Conservation (phyloP, 1,284 basidiomycete species). For the Boletus austroedulis region DNA sequence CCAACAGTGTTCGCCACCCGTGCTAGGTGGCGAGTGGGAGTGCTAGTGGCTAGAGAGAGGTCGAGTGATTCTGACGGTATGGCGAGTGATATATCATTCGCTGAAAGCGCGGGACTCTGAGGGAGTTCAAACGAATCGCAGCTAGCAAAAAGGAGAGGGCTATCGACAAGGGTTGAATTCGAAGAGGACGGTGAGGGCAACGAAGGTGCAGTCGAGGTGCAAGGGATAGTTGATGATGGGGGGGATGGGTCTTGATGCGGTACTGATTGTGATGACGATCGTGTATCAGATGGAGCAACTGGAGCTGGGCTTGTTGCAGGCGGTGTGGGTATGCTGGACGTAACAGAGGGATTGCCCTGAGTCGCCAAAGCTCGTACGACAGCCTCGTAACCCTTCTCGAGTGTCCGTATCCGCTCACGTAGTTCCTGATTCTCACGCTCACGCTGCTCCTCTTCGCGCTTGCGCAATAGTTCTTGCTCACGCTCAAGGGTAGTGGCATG, state of each 20-base stretch:
- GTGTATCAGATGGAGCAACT: slow-evolving; percentile 22
- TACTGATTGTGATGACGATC: slow-evolving; percentile 29
- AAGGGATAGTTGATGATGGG: slow-evolving; percentile 11
- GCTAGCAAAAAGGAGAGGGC: slow-evolving; percentile 25
- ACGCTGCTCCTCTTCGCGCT: slow-evolving; percentile 45
- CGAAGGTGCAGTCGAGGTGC: slow-evolving; percentile 29
- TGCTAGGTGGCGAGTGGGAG: slow-evolving; percentile 90
- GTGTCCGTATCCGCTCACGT: slow-evolving; percentile 67
- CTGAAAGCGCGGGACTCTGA: slow-evolving; percentile 23
- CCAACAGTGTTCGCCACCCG: slow-evolving; percentile 80
- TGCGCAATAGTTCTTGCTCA: slow-evolving; percentile 39
- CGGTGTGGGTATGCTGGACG: slow-evolving; percentile 22
- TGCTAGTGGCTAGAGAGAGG: slow-evolving; percentile 36
- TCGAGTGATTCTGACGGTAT: slow-evolving; percentile 21
- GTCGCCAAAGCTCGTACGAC: slow-evolving; percentile 69
- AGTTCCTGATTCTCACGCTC: slow-evolving; percentile 73
- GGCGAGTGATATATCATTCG: slow-evolving; percentile 22
- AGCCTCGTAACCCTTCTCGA: slow-evolving; percentile 76
- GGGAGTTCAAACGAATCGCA: slow-evolving; percentile 36
- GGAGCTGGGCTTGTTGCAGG: slow-evolving; percentile 31
- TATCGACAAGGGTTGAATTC: slow-evolving; percentile 37
- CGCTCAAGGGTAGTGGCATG: slow-evolving; percentile 7
- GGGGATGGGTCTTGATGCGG: slow-evolving; percentile 33
- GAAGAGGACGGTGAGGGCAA: slow-evolving; percentile 52
- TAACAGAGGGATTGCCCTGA: slow-evolving; percentile 38